A percentile compares a stretch with the other conserved stretches of the same genome.
These are phyloP conservation scores for Coemansia interrupta DNA, from an alignment of 192 early-diverging fungal species.

Conservation along the genomic window DNA sequence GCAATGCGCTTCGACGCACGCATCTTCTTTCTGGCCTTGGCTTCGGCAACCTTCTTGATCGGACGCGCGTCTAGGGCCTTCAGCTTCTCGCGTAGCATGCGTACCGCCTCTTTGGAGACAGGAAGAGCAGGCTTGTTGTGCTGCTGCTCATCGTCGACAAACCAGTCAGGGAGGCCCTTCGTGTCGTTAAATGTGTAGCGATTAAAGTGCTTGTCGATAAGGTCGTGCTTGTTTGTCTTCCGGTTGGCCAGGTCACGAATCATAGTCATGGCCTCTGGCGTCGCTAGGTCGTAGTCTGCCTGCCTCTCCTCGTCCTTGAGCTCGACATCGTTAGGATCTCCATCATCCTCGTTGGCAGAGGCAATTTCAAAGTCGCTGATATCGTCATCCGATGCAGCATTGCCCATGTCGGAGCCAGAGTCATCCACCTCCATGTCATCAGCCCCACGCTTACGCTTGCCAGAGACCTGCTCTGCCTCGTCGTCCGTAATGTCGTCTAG, in stretches of 20 bases:
- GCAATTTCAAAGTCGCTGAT: conserved; percentile 52
- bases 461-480: conserved; percentile 25
- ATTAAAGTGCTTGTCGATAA: conserved; percentile 91
- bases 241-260: conserved; percentile 78
- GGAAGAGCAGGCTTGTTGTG: conserved; percentile 89
- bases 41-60: conserved; percentile 99
- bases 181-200: conserved; percentile 85
- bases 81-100: conserved; percentile 75
- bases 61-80: conserved; percentile 92
- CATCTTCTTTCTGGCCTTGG: conserved; percentile 94
- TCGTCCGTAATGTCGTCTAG: conserved; percentile 59
- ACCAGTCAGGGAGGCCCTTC: conserved; percentile 85
- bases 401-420: conserved; percentile 24
- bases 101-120: conserved; percentile 94
- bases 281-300: conserved; percentile 69
- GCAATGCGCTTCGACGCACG: conserved; percentile 69
- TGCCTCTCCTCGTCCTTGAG: conserved; percentile 50
- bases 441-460: conserved; percentile 56
- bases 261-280: conserved; percentile 87
- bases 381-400: conserved; percentile 6
- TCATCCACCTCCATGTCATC: conserved; percentile 25
- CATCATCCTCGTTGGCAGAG: conserved; percentile 36
- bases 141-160: conserved; percentile 83
- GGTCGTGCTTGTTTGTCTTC: conserved; percentile 70
- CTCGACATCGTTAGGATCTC: conserved; percentile 45